A percentile compares a stretch with the other conserved stretches of the same genome.
These are phyloP conservation scores for Chlorella ohadii DNA, from an alignment of 139 green algal species.

Conservation along the genomic window DNA sequence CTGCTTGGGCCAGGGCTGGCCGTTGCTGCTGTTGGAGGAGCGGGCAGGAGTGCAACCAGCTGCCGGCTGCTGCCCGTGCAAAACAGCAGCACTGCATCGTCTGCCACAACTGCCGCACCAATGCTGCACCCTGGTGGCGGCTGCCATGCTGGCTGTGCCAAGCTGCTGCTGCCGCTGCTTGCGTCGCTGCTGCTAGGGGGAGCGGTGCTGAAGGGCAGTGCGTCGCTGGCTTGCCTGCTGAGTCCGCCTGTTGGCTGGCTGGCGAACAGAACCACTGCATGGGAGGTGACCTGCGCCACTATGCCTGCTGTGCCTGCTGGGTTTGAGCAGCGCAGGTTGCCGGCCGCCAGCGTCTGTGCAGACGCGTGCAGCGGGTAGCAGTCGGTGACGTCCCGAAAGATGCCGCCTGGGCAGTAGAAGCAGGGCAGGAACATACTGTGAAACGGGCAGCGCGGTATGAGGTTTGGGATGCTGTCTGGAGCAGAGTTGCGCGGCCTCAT, in stretches of 20 bases:
- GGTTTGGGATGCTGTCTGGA: no score
- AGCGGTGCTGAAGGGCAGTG: background rate
- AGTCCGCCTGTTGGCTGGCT: background rate
- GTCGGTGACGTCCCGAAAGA: slow-evolving; percentile 27
- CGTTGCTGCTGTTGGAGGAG: no score
- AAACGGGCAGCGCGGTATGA: background rate
- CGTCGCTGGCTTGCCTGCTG: slow-evolving; percentile 4
- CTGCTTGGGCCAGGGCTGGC: no score
- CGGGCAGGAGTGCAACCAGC: slow-evolving; percentile 14
- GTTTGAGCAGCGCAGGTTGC: background rate
- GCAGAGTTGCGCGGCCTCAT: no score
- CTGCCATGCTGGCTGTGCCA: background rate
- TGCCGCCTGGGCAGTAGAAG: background rate
- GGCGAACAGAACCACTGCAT: background rate
- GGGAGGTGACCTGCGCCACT: slow-evolving; percentile 7
- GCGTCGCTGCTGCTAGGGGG: background rate
- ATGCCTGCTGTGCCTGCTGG: background rate
- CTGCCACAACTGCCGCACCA: slow-evolving; percentile 16
- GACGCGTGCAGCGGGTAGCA: background rate
- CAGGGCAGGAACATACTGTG: background rate
- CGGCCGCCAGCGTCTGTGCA: slow-evolving; percentile 21
- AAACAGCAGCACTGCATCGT: slow-evolving; percentile 9
- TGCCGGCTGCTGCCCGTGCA: slow-evolving; percentile 25
- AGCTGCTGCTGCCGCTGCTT: background rate
- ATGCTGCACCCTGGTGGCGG: slow-evolving; percentile 24